Percentiles rank a stretch among this genome's conserved stretches.
Evolutionary conservation across 1,139 yeast genomes (phyloP).

Genomic region (Sugiyamaella sp.): DNA sequence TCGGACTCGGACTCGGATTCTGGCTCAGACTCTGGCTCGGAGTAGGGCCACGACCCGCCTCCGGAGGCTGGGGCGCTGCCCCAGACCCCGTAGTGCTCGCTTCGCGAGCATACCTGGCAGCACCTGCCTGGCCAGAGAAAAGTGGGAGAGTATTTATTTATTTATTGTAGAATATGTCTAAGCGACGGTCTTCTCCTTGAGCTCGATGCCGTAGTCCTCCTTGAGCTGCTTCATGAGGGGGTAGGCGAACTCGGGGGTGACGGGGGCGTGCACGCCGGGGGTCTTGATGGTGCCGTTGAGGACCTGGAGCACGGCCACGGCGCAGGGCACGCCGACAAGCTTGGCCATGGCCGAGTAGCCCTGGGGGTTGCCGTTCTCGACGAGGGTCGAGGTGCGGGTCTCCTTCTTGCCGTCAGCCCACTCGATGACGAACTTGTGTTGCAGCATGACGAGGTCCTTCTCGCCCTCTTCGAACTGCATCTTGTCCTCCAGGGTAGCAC

Average conservation of each 20-base stretch:
- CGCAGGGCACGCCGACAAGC: slow-evolving; percentile 97
- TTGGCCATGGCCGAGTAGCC: slow-evolving; percentile 99
- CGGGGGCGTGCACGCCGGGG: slow-evolving; percentile 92
- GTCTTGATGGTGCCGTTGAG: slow-evolving; percentile 77
- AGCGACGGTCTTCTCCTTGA: slow-evolving; percentile 70
- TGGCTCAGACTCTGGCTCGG: slow-evolving; percentile 5
- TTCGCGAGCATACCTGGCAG: too few species aligned
- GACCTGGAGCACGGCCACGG: slow-evolving; percentile 88
- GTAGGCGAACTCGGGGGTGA: slow-evolving; percentile 84
- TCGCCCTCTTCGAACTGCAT: slow-evolving; percentile 97
- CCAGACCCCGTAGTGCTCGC: slow-evolving; percentile 1
- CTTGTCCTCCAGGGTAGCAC: slow-evolving; percentile 92
- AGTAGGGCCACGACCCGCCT: background rate
- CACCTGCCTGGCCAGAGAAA: too few species aligned
- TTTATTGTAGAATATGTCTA: slow-evolving; percentile 10
- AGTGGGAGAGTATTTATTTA: slow-evolving; percentile 3
- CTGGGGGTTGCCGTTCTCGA: slow-evolving; percentile 88
- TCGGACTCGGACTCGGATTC: background rate
- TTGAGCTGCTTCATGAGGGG: slow-evolving; percentile 90
- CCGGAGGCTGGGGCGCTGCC: slow-evolving; percentile 1
- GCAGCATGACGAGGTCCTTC: slow-evolving; percentile 92
- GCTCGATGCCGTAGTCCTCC: slow-evolving; percentile 84
- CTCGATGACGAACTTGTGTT: slow-evolving; percentile 96
- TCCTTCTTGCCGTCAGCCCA: slow-evolving; percentile 93
- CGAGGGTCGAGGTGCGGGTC: slow-evolving; percentile 91